These are phyloP conservation scores for Aureoboletus auriporus DNA, from an alignment of 768 basidiomycete genomes.

Conservation along the genomic window DNA sequence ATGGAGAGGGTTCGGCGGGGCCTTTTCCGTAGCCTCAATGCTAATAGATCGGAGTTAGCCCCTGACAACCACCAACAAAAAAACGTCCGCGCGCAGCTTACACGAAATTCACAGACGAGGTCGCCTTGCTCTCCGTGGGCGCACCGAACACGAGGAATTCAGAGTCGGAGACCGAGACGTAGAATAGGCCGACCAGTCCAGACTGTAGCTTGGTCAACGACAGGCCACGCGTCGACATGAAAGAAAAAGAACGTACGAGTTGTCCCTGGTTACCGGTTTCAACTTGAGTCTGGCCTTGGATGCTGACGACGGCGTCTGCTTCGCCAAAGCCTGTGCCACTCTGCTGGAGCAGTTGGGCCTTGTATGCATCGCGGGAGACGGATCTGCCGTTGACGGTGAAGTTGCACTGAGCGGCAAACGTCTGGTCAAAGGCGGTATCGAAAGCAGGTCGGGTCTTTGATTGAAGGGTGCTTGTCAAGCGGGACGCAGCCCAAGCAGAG, in stretches of 20 bases:
- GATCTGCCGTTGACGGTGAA: conserved; percentile 41
- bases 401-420: conserved; percentile 33
- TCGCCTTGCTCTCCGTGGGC: conserved; percentile 27
- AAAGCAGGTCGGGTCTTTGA: conserved; percentile 36
- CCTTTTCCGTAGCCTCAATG: conserved; percentile 28
- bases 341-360: conserved; percentile 30
- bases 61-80: background rate
- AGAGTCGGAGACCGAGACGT: conserved; percentile 32
- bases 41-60: conserved; percentile 8
- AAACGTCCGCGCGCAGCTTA: conserved; percentile 15
- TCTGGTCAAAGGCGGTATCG: conserved; percentile 36
- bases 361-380: conserved; percentile 38
- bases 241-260: conserved; percentile 13
- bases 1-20: conserved; percentile 12
- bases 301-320: conserved; percentile 14
- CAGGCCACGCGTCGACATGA: background rate
- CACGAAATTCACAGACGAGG: conserved; percentile 39
- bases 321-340: conserved; percentile 21
- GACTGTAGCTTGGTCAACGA: conserved; percentile 8
- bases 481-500: conserved; percentile 38
- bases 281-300: conserved; percentile 27
- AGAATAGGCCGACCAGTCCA: conserved; percentile 36
- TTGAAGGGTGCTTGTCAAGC: conserved; percentile 34
- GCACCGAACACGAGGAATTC: conserved; percentile 31
- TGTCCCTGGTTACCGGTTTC: conserved; percentile 22